phyloP scores from a whole-genome alignment of 2,329 filamentous ascomycete species.

The Juglanconis oblonga region DNA sequence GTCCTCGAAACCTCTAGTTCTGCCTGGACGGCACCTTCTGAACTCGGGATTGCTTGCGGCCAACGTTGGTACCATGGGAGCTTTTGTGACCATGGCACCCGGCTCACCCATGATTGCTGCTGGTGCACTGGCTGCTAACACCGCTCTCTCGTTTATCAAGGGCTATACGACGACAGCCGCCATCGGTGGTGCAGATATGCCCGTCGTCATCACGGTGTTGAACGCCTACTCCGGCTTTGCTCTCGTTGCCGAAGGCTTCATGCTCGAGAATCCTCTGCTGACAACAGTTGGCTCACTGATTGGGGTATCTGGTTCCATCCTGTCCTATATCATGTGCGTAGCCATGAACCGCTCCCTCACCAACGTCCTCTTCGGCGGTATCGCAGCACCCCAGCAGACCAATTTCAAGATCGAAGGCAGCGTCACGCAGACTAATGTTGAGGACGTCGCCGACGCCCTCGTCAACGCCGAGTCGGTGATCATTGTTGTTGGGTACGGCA shows the following conservation, averaged over 20 bases:
- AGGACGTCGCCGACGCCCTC: slow-evolving; percentile 76
- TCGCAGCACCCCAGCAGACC: slow-evolving; percentile 58
- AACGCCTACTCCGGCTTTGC: slow-evolving; percentile 92
- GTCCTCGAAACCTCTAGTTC: slow-evolving; percentile 70
- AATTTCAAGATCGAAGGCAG: slow-evolving; percentile 77
- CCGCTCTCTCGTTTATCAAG: slow-evolving; percentile 76
- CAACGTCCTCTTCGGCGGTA: slow-evolving; percentile 85
- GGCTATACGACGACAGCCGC: slow-evolving; percentile 85
- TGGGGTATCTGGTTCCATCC: slow-evolving; percentile 82
- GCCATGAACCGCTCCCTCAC: slow-evolving; percentile 90
- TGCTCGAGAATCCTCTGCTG: slow-evolving; percentile 83
- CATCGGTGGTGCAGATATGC: slow-evolving; percentile 93
- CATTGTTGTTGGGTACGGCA: slow-evolving; percentile 87
- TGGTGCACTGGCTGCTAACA: slow-evolving; percentile 72
- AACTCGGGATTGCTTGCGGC: slow-evolving; percentile 72
- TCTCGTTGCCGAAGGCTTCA: slow-evolving; percentile 84
- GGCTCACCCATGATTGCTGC: slow-evolving; percentile 77
- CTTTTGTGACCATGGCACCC: slow-evolving; percentile 78
- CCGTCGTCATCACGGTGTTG: slow-evolving; percentile 83
- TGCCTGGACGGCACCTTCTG: slow-evolving; percentile 72
- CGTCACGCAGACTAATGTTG: slow-evolving; percentile 73
- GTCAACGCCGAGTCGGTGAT: slow-evolving; percentile 79
- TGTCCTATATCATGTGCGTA: slow-evolving; percentile 83
- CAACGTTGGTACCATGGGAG: slow-evolving; percentile 80
- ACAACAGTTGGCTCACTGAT: slow-evolving; percentile 85